A percentile compares a stretch with the other conserved stretches of the same genome.
phyloP scores from a whole-genome alignment of 495 filamentous ascomycete species.

The Tuber magnatum region DNA sequence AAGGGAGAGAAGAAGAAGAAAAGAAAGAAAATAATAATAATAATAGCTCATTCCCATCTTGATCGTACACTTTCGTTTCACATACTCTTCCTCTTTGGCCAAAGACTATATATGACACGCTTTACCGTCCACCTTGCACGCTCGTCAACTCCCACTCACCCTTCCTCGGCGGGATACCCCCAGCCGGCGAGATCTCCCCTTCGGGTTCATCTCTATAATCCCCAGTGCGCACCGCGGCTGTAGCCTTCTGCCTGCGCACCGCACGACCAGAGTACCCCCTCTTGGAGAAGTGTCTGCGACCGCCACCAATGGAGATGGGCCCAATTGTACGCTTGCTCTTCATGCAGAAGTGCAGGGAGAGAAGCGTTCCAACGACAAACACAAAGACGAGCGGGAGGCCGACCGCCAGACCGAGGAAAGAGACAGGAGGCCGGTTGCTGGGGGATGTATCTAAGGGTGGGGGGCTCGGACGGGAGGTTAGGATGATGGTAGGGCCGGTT shows the following conservation, averaged over 20 bases:
- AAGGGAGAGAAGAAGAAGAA: not conserved
- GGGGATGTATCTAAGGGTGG: constrained; percentile 11
- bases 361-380: constrained; percentile 24
- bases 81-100: not conserved
- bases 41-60: not conserved
- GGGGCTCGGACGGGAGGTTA: constrained; percentile 16
- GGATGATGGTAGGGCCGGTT: constrained; percentile 23
- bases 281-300: constrained; percentile 25
- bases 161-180: constrained; percentile 4
- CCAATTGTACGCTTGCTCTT: constrained; percentile 27
- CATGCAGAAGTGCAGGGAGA: constrained; percentile 34
- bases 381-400: constrained; percentile 27
- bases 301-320: constrained; percentile 35
- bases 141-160: constrained; percentile 36
- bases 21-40: not conserved
- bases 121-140: constrained; percentile 33
- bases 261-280: constrained; percentile 25
- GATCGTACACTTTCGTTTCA: not conserved
- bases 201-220: constrained; percentile 29
- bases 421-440: constrained; percentile 21
- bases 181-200: constrained; percentile 5
- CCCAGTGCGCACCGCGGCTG: constrained; percentile 13
- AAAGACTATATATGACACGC: not conserved
- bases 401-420: constrained; percentile 25
- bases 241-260: constrained; percentile 27